phyloP scores from a whole-genome alignment of 805 yeast species.

The Ogataea angusta region DNA sequence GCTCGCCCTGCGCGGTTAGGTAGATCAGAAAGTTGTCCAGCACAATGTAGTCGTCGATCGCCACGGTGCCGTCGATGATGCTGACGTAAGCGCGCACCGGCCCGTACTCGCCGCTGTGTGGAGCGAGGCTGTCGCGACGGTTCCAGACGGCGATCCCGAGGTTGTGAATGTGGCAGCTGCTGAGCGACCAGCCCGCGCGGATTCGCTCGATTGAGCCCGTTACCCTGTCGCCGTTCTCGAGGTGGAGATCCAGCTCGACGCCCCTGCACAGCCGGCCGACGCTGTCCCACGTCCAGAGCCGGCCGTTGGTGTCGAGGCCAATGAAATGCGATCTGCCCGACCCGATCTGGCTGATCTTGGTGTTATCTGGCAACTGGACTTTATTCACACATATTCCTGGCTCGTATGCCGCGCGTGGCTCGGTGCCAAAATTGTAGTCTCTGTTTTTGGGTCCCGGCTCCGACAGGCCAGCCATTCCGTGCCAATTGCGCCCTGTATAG shows the following conservation, averaged over 20 bases:
- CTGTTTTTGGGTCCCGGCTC: constrained; percentile 41
- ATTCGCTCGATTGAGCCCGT: constrained; percentile 37
- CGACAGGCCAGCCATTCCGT: constrained; percentile 34
- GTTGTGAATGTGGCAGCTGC: constrained; percentile 45
- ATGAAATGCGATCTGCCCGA: constrained; percentile 66
- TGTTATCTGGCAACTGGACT: constrained; percentile 11
- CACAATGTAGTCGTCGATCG: constrained; percentile 52
- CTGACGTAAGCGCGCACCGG: constrained; percentile 39
- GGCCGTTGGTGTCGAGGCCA: constrained; percentile 49
- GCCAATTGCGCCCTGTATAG: constrained; percentile 45
- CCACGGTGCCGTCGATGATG: constrained; percentile 34
- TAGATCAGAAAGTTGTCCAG: constrained; percentile 52
- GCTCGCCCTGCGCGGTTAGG: constrained; percentile 43
- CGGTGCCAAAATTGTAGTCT: constrained; percentile 23
- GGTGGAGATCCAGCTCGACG: constrained; percentile 40
- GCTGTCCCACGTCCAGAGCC: constrained; percentile 63
- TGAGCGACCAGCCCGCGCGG: constrained; percentile 66
- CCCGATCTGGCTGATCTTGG: constrained; percentile 45
- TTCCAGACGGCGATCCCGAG: constrained; percentile 63
- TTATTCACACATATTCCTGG: constrained; percentile 12
- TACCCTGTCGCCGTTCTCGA: constrained; percentile 11
- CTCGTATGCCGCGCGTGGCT: background rate
- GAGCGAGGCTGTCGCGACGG: constrained; percentile 24
- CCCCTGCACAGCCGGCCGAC: constrained; percentile 38
- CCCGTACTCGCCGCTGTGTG: constrained; percentile 24